Evolutionary conservation across 176 grass and related monocot species (phyloP).

Genomic region (Bonia amplexicaulis): DNA sequence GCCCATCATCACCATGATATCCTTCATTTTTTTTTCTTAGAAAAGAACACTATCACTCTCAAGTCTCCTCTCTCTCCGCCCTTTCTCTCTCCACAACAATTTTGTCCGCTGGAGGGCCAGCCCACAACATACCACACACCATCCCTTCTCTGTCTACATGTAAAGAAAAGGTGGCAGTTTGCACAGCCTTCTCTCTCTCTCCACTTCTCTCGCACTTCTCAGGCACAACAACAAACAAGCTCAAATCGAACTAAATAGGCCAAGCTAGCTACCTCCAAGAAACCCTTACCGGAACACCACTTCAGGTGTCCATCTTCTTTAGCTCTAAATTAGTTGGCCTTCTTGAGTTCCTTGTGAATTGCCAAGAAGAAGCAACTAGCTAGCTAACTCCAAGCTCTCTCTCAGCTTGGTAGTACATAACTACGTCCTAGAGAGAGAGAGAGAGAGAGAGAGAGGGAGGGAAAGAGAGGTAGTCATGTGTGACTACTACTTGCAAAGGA

Average conservation of each 20-base stretch:
- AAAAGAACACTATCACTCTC: slow-evolving; percentile 30
- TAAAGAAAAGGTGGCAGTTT: slow-evolving; percentile 9
- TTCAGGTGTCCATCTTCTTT: background rate
- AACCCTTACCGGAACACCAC: background rate
- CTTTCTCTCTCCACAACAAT: slow-evolving; percentile 5
- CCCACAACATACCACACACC: background rate
- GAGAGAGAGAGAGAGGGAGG: background rate
- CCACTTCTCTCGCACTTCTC: background rate
- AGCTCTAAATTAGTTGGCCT: background rate
- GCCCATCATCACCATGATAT: background rate
- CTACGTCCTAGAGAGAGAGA: background rate
- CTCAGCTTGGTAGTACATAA: background rate
- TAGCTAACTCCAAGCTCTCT: slow-evolving; percentile 7
- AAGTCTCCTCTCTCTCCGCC: slow-evolving; percentile 35
- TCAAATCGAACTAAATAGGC: slow-evolving; percentile 26
- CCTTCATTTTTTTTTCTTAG: slow-evolving; percentile 10
- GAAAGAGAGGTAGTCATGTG: slow-evolving; percentile 52
- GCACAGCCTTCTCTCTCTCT: slow-evolving; percentile 16
- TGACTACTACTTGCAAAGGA: slow-evolving; percentile 74
- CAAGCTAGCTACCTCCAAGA: background rate
- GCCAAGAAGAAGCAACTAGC: background rate
- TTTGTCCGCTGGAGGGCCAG: slow-evolving; percentile 40
- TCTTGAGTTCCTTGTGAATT: slow-evolving; percentile 16
- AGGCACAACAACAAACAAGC: slow-evolving; percentile 27
- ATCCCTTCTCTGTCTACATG: background rate